Evolutionary conservation across 1,284 basidiomycete species (phyloP).

Genomic region (Pseudozyma sp.): DNA sequence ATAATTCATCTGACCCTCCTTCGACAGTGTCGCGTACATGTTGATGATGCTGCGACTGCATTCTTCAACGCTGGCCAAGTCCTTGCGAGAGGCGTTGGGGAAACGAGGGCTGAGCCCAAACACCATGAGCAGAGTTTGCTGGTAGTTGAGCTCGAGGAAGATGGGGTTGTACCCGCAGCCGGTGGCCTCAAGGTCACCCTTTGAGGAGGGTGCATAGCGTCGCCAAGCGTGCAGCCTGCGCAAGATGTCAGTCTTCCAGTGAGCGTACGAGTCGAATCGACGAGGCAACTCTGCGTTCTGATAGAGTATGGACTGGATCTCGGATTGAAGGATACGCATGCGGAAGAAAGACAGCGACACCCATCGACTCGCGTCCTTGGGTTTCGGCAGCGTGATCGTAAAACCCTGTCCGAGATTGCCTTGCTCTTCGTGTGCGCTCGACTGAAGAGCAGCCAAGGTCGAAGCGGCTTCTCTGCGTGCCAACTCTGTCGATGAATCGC

Average conservation of each 20-base stretch:
- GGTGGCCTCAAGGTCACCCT: constrained; percentile 35
- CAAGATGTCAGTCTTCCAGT: constrained; percentile 52
- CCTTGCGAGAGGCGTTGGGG: constrained; percentile 41
- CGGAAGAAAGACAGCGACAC: constrained; percentile 50
- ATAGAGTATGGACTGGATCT: constrained; percentile 49
- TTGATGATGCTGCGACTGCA: constrained; percentile 55
- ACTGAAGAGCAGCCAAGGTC: constrained; percentile 39
- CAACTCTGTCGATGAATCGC: constrained; percentile 39
- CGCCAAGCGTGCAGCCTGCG: constrained; percentile 45
- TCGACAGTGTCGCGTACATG: constrained; percentile 52
- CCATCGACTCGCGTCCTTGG: constrained; percentile 47
- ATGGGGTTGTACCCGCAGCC: constrained; percentile 54
- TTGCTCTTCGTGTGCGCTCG: constrained; percentile 20
- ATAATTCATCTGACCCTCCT: constrained; percentile 52
- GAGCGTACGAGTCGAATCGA: constrained; percentile 38
- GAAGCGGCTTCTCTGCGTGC: constrained; percentile 47
- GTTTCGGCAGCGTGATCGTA: constrained; percentile 31
- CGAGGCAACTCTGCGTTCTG: constrained; percentile 51
- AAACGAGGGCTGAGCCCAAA: constrained; percentile 50
- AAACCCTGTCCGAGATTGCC: background rate
- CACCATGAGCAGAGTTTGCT: constrained; percentile 53
- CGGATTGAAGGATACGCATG: constrained; percentile 50
- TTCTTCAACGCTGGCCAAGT: constrained; percentile 47
- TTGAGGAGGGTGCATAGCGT: constrained; percentile 45
- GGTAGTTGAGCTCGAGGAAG: constrained; percentile 55